Conservation (phyloP, 2,329 filamentous ascomycete species). For the Stemphylium beticola region DNA sequence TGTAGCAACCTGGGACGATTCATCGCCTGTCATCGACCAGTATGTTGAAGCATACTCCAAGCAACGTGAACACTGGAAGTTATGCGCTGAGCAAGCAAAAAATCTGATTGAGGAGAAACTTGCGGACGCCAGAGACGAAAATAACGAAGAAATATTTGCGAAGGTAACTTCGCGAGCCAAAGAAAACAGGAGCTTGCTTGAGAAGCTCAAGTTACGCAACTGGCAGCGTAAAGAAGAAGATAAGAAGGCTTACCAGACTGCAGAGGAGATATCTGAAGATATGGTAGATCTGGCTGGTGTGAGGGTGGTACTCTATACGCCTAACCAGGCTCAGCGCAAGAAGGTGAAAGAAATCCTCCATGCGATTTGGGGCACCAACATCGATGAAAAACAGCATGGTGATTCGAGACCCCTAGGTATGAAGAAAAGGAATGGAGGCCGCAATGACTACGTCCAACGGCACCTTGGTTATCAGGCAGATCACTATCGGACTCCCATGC, state of each 20-base stretch:
- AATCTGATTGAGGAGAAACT: too few relatives aligned
- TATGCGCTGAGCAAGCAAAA: too few relatives aligned
- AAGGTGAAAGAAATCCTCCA: not conserved
- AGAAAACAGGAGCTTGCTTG: not conserved
- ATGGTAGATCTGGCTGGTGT: constrained; percentile 14
- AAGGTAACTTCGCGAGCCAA: too few relatives aligned
- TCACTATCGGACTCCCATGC: not conserved
- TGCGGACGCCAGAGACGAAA: too few relatives aligned
- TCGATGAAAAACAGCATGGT: not conserved
- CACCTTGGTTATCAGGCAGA: not conserved
- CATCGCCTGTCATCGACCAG: too few relatives aligned
- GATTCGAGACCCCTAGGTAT: too few relatives aligned
- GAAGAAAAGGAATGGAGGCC: not conserved
- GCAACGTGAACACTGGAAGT: too few relatives aligned
- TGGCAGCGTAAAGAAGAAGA: not conserved
- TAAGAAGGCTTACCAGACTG: not conserved
- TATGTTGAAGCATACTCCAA: too few relatives aligned
- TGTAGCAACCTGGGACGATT: too few relatives aligned
- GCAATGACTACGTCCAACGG: not conserved
- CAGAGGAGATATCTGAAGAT: not conserved
- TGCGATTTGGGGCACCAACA: not conserved
- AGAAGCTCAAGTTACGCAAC: not conserved
- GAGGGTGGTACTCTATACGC: constrained; percentile 15
- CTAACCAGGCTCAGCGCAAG: not conserved
- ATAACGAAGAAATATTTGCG: too few relatives aligned